Evolutionary conservation across 2,329 filamentous ascomycete genomes (phyloP).

Genomic region (Alternaria arbusti): DNA sequence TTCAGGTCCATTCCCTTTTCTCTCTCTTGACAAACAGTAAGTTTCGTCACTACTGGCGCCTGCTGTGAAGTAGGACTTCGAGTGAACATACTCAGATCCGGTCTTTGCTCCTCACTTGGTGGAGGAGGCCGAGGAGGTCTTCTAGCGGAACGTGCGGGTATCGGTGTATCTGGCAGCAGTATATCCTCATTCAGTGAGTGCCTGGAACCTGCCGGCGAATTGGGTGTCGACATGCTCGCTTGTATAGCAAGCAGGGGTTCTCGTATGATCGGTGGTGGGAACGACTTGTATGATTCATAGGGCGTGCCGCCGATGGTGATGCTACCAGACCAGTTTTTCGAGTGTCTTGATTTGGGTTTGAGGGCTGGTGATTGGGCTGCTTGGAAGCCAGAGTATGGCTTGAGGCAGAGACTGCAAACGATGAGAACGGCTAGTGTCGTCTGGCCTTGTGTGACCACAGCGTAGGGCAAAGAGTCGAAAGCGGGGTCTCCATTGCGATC

Average conservation of each 20-base stretch:
- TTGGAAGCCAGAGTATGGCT: conserved; percentile 17
- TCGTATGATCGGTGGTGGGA: conserved; percentile 9
- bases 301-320: conserved; percentile 30
- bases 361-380: conserved; percentile 9
- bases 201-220: not conserved
- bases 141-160: conserved; percentile 7
- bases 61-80: conserved; percentile 10
- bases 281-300: conserved; percentile 20
- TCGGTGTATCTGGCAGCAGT: conserved; percentile 19
- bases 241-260: conserved; percentile 24
- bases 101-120: conserved; percentile 26
- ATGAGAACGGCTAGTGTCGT: conserved; percentile 30
- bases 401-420: conserved; percentile 28
- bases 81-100: conserved; percentile 29
- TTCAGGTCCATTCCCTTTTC: not conserved
- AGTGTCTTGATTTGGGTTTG: conserved; percentile 8
- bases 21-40: not conserved
- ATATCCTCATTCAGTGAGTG: conserved; percentile 4
- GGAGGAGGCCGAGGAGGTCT: conserved; percentile 27
- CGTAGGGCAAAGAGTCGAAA: conserved; percentile 30
- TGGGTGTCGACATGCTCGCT: conserved; percentile 23
- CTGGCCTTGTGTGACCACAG: conserved; percentile 30
- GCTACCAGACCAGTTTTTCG: conserved; percentile 23
- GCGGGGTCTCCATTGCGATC: conserved; percentile 16
- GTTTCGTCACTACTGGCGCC: conserved; percentile 13